Evolutionary conservation across 495 filamentous ascomycete genomes (phyloP).

Genomic region (Penicillium diatomitis): DNA sequence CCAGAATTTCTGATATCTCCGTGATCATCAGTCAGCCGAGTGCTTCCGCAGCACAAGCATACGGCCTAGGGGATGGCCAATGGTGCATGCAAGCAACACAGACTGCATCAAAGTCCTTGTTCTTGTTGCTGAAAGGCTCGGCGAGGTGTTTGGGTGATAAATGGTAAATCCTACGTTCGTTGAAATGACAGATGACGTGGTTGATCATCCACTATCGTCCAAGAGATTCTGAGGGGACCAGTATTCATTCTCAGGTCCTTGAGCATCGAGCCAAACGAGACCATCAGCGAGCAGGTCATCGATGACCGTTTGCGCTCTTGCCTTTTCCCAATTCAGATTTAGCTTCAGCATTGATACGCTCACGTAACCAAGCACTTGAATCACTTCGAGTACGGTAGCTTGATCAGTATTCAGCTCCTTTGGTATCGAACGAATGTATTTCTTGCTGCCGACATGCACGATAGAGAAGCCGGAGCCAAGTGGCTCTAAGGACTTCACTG

Average conservation of each 20-base stretch:
- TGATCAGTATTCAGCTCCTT: conserved; percentile 97
- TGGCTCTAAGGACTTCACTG: conserved; percentile 78
- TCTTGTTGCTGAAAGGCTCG: no score
- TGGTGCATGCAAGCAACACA: no score
- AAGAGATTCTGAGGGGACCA: conserved; percentile 66
- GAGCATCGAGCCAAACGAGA: conserved; percentile 88
- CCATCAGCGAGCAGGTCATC: conserved; percentile 87
- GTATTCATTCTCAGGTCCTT: conserved; percentile 83
- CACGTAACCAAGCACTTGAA: conserved; percentile 78
- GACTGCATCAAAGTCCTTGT: no score
- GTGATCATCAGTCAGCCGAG: no score
- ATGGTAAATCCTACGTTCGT: no score
- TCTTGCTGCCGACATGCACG: conserved; percentile 67
- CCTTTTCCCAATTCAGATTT: conserved; percentile 82
- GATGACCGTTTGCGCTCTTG: conserved; percentile 77
- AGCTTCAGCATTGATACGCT: conserved; percentile 82
- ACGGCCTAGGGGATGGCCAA: no score
- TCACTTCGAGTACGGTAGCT: conserved; percentile 80
- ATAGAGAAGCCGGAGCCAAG: conserved; percentile 82
- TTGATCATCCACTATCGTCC: conserved; percentile 29
- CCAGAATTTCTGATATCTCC: no score
- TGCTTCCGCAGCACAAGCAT: no score
- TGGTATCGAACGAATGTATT: conserved; percentile 86
- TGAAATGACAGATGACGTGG: not conserved
- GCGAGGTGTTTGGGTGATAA: no score